phyloP scores from a whole-genome alignment of 2,329 filamentous ascomycete species.

The Chaetomium olivaceum region DNA sequence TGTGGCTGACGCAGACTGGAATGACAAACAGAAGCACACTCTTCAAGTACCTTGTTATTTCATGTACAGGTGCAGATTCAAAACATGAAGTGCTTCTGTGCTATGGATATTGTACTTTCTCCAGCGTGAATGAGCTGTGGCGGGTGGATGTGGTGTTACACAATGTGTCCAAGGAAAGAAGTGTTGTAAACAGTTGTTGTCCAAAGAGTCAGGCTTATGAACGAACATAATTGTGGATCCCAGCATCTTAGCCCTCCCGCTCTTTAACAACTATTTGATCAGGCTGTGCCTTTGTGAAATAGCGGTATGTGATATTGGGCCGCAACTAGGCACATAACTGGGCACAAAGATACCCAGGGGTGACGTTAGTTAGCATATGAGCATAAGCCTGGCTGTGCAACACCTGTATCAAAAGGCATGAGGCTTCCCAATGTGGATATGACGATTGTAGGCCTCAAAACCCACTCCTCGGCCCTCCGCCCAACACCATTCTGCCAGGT shows the following conservation, averaged over 20 bases:
- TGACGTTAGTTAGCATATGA: neutral
- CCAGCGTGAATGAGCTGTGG: neutral
- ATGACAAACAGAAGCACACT: neutral
- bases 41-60: neutral
- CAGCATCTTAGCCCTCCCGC: neutral
- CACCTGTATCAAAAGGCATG: neutral
- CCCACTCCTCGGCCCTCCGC: neutral
- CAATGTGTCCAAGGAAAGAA: neutral
- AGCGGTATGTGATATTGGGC: conserved; percentile 1
- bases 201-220: neutral
- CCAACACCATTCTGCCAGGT: neutral
- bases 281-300: neutral
- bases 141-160: neutral
- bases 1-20: neutral
- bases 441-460: neutral
- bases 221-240: conserved; percentile 6
- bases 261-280: neutral
- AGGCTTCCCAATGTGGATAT: neutral
- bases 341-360: neutral
- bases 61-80: neutral
- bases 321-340: conserved; percentile 3
- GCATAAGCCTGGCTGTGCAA: neutral
- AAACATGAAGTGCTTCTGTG: neutral
- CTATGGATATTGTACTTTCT: neutral
- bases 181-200: conserved; percentile 2